Evolutionary conservation across 495 filamentous ascomycete genomes (phyloP), one percentile per base, ranked within the genome.

Genomic region (Aspergillus sclerotioniger): DNA sequence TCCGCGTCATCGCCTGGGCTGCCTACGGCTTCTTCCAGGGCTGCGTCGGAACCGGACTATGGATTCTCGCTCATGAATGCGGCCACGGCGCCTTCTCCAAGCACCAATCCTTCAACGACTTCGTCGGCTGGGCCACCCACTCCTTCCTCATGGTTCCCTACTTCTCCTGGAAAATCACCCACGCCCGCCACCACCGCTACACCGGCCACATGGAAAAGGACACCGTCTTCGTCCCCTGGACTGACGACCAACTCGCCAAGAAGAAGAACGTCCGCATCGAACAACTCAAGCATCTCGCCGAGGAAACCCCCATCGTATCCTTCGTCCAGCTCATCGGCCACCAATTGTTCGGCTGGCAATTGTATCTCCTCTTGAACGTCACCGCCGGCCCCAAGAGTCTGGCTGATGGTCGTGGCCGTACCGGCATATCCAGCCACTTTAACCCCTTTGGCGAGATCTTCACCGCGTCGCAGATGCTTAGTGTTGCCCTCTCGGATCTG

Each of bases 11-110:
- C 49, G 73, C 86, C n/a, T 94, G 88, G 87, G 80, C 74, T 13
- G 60, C 77, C 19, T 93, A 95, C 68, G 83, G 86, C 37, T 77
- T 91, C 70, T 55, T 87, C 25, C 89, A 93, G 68, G 90, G 90
- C 45, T 80, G 90, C 32, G 87, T 88, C 67, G 87, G 81, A 52
- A 93, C 90, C 29, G 90, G 90, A 48, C 64, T 90, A 21, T 95
- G 90, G 90, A 87, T 94, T 47, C 74, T 95, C 46, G 89, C 90
- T 17, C 90, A 94, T 71, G 90, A 95, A 76, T 94, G 90, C 69
- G 90, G 90, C 59, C 90, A 96, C 61, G 84, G 85, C 43, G 81
- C 85, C 6, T 90, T 90, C 79, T 90, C 87, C 7, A 65, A 77
- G 5, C 81, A 77, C 62, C 79, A 81, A 60, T 68, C 39, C 28